Base-by-base conservation (phyloP, 345 rosid species). In the Citrus medica region DNA sequence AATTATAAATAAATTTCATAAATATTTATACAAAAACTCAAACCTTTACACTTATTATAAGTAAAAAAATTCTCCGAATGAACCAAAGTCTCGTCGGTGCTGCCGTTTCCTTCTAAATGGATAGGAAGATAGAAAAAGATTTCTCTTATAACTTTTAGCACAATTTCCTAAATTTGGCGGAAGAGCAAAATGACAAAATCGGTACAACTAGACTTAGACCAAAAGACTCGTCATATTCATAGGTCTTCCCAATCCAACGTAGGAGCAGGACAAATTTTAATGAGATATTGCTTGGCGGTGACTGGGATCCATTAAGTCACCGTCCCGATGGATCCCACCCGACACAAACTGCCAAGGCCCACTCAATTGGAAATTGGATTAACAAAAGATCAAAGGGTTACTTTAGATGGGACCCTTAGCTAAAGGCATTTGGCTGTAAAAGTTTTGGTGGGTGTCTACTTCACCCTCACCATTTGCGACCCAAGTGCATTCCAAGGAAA, bases 161-260 rank as follows among this genome's bases (percentile, higher is more conserved):
- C 78, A 79, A 6, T 78, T 67, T 53, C 71, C 78, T 2, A 77
- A 25, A 25, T 38, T 30, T 8, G 27, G 42, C 55, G 8, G 78
- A 71, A 84, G 71, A 48, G 62, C 58, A 58, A 76, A 28, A 32
- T 16, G 76, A 62, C 73, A 79, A 76, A 38, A 74, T 35, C 1
- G 69, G 6, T 32, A 40, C 77, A 75, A 75, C 68, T 19, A 42
- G 80, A 56, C 73, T 30, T 12, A 48, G 60, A 79, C 60, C 74
- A 42, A 46, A 3, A 74, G 67, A 59, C 76, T 32, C 8, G 13
- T 42, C 51, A 3, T 10, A 12, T 42, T 42, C 51, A 9, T 4
- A 5, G 33, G 32, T 22, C 30, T 10, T 40, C 70, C 70, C 63
- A 48, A 10, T 40, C 53, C 63, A 1, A 51, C 0, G 33, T 7